These are phyloP conservation scores for Perkinsus olseni DNA, from an alignment of 169 alveolate species.

Conservation along the genomic window DNA sequence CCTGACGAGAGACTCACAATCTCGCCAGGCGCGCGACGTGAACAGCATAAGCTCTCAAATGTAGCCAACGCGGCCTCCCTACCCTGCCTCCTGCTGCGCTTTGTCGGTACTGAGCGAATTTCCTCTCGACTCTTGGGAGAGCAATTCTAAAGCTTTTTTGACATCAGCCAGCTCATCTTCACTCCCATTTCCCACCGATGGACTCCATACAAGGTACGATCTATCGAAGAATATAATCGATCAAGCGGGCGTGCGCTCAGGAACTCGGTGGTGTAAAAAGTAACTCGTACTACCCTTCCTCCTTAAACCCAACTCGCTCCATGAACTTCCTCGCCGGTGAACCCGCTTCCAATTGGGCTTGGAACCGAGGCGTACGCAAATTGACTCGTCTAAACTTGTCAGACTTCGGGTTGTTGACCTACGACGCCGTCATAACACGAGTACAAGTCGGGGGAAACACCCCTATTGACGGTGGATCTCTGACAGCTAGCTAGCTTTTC, in stretches of 20 bases:
- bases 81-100: no score
- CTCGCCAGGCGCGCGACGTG: no score
- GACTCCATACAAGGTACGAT: background rate
- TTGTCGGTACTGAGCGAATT: no score
- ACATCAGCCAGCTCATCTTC: background rate
- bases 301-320: background rate
- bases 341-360: background rate
- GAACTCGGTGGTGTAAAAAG: background rate
- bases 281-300: background rate
- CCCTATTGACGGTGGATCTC: no score
- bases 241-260: no score
- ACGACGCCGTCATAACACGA: no score
- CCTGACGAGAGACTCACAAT: no score
- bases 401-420: background rate
- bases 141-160: background rate
- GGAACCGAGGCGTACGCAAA: background rate
- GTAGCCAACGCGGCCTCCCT: no score
- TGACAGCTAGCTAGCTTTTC: no score
- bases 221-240: no score
- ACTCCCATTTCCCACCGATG: background rate
- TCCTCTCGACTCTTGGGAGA: background rate
- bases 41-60: no score
- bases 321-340: background rate
- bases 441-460: no score
- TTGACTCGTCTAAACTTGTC: background rate